Conservation (phyloP, 2,329 filamentous ascomycete genomes). For the Arthrinium puccinioides region DNA sequence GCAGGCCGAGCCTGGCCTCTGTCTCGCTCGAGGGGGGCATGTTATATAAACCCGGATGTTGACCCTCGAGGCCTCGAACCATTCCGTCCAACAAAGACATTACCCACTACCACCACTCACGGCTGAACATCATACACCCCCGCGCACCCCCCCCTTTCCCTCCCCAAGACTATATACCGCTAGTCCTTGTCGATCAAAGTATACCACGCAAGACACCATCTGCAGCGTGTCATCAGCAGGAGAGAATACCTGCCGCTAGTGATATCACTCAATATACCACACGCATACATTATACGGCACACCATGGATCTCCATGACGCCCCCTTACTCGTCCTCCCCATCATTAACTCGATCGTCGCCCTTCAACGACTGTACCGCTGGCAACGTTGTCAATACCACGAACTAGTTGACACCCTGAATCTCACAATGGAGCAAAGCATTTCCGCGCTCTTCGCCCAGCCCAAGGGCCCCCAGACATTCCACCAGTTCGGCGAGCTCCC, state of each 20-base stretch:
- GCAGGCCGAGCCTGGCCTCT: too few relatives aligned
- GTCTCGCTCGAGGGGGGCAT: too few relatives aligned
- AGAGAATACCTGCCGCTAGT: too few relatives aligned
- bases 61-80: too few relatives aligned
- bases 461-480: conserved; percentile 11
- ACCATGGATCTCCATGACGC: conserved; percentile 12
- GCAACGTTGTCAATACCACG: conserved; percentile 11
- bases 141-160: background rate
- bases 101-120: background rate
- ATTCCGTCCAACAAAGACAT: too few relatives aligned
- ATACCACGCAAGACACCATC: too few relatives aligned
- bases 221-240: too few relatives aligned
- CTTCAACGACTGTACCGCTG: conserved; percentile 12
- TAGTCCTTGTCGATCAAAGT: too few relatives aligned
- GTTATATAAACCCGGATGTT: too few relatives aligned
- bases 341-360: conserved; percentile 11
- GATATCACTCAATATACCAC: too few relatives aligned
- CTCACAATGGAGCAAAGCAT: conserved; percentile 15
- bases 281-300: conserved; percentile 4
- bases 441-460: conserved; percentile 1
- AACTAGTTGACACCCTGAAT: conserved; percentile 14
- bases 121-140: background rate
- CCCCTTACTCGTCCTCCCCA: conserved; percentile 11
- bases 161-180: background rate
- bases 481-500: conserved; percentile 21